A percentile compares a stretch with the other conserved stretches of the same genome.
Evolutionary conservation across 176 grass and related monocot genomes (phyloP).

Genomic region (Oryza longistaminata): DNA sequence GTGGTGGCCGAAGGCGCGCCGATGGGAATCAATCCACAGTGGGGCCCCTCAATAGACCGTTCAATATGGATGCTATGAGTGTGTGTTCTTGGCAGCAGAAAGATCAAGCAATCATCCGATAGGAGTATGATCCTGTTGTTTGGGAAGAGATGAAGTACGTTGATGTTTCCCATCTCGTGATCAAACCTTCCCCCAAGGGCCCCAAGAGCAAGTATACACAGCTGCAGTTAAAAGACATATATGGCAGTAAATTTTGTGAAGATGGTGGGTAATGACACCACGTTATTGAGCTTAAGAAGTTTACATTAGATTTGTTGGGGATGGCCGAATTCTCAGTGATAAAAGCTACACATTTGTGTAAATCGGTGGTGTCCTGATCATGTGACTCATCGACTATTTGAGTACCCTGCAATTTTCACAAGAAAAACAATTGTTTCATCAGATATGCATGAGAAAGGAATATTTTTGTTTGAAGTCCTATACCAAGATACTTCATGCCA

Average conservation of each 20-base stretch:
- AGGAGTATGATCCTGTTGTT: conserved; percentile 58
- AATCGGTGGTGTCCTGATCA: conserved; percentile 90
- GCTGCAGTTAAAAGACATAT: conserved; percentile 37
- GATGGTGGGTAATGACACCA: not conserved
- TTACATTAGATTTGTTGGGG: conserved; percentile 60
- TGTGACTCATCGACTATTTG: conserved; percentile 69
- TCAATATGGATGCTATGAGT: conserved; percentile 60
- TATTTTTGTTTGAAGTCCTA: not conserved
- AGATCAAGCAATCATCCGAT: conserved; percentile 72
- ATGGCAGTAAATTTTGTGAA: conserved; percentile 9
- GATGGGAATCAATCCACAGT: conserved; percentile 74
- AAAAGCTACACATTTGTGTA: conserved; percentile 81
- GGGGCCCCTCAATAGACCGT: conserved; percentile 49
- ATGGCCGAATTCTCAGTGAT: conserved; percentile 30
- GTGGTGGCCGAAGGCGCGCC: conserved; percentile 57
- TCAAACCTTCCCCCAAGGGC: conserved; percentile 86
- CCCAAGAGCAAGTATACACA: conserved; percentile 70
- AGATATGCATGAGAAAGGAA: not conserved
- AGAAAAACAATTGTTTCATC: conserved; percentile 10
- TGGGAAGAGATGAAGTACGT: conserved; percentile 67
- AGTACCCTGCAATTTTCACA: conserved; percentile 53
- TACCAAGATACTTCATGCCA: conserved; percentile 3
- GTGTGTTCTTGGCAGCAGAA: conserved; percentile 65
- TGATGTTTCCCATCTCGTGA: conserved; percentile 87
- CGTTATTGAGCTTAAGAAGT: not conserved